A percentile compares a stretch with the other conserved stretches of the same genome.
phyloP scores from a whole-genome alignment of 306 rosid genomes.

The Vigna radiata region DNA sequence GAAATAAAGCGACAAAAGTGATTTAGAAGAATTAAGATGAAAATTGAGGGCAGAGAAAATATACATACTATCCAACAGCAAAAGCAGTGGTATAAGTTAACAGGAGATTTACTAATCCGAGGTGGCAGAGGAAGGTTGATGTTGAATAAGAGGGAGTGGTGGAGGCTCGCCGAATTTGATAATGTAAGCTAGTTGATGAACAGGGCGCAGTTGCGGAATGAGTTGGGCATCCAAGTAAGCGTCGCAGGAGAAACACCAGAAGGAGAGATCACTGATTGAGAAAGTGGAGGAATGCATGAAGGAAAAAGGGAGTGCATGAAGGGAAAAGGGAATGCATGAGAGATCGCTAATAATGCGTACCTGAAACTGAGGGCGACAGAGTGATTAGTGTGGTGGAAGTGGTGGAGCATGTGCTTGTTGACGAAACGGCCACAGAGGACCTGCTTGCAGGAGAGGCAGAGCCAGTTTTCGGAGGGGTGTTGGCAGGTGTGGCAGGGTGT shows the following conservation, averaged over 20 bases:
- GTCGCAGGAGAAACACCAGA: constrained; percentile 89
- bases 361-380: constrained; percentile 80
- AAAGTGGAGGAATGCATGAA: not conserved
- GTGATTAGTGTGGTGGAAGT: constrained; percentile 58
- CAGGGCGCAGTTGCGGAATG: constrained; percentile 68
- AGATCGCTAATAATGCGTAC: constrained; percentile 26
- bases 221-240: constrained; percentile 84
- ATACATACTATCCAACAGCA: no score
- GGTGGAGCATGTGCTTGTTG: constrained; percentile 87
- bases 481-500: constrained; percentile 72
- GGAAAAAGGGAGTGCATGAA: no score
- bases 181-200: constrained; percentile 64
- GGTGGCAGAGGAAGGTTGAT: not conserved
- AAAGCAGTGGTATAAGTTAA: no score
- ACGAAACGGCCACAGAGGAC: constrained; percentile 86
- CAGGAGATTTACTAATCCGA: not conserved
- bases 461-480: constrained; percentile 82
- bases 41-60: not conserved
- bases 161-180: constrained; percentile 76
- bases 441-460: constrained; percentile 77
- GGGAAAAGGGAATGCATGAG: not conserved
- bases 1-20: no score
- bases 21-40: no score
- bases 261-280: constrained; percentile 72
- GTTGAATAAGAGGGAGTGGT: constrained; percentile 46